phyloP scores from a whole-genome alignment of 768 basidiomycete species.

The Leucocoprinus birnbaumii region DNA sequence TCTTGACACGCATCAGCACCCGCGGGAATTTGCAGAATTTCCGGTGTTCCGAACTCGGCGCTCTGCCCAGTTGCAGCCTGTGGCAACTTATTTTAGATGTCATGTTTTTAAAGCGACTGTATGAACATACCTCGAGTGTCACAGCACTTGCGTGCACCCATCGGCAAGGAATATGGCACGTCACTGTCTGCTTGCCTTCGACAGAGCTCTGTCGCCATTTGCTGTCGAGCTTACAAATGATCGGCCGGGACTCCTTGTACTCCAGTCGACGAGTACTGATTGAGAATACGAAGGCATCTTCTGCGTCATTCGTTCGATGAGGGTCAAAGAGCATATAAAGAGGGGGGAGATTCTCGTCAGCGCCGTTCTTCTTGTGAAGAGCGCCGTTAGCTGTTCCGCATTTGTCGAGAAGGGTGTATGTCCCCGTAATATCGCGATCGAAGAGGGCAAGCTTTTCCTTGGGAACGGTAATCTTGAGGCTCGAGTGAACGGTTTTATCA shows the following conservation, averaged over 20 bases:
- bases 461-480: slow-evolving; percentile 61
- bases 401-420: slow-evolving; percentile 74
- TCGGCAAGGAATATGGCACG: slow-evolving; percentile 56
- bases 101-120: not conserved
- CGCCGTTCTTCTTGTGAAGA: slow-evolving; percentile 63
- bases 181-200: slow-evolving; percentile 45
- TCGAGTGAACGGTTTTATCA: slow-evolving; percentile 64
- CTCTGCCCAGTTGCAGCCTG: slow-evolving; percentile 53
- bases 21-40: slow-evolving; percentile 46
- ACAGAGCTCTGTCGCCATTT: slow-evolving; percentile 74
- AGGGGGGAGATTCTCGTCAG: slow-evolving; percentile 52
- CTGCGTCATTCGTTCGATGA: slow-evolving; percentile 68
- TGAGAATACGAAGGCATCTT: slow-evolving; percentile 86
- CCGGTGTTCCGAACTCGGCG: slow-evolving; percentile 68
- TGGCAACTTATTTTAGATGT: slow-evolving; percentile 7
- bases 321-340: slow-evolving; percentile 88
- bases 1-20: slow-evolving; percentile 61
- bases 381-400: slow-evolving; percentile 89
- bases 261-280: slow-evolving; percentile 74
- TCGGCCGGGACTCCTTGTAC: slow-evolving; percentile 76
- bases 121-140: slow-evolving; percentile 41
- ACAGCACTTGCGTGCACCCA: slow-evolving; percentile 58
- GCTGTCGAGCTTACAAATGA: slow-evolving; percentile 69
- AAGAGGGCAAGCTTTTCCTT: slow-evolving; percentile 41
- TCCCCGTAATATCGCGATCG: slow-evolving; percentile 82